Conservation (phyloP, 768 basidiomycete genomes). For the Favolaschia claudopus region DNA sequence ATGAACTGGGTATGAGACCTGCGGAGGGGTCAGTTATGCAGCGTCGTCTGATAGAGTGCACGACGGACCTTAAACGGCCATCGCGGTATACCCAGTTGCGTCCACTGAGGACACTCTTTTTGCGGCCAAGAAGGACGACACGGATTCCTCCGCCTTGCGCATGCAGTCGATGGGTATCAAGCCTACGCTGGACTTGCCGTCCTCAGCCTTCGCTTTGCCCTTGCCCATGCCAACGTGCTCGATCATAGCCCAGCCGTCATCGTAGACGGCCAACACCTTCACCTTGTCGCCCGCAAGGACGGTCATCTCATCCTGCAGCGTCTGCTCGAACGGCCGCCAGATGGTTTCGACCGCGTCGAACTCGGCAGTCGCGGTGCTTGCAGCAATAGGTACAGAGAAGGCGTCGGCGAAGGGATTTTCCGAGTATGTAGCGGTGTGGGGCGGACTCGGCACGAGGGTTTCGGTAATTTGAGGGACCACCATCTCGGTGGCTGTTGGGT, state of each 20-base stretch:
- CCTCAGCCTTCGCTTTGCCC: slow-evolving; percentile 33
- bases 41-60: too few species aligned
- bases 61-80: slow-evolving; percentile 17
- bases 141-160: slow-evolving; percentile 52
- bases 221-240: slow-evolving; percentile 49
- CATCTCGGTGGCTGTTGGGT: too few species aligned
- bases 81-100: slow-evolving; percentile 21
- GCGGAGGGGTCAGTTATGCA: not conserved
- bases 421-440: slow-evolving; percentile 24
- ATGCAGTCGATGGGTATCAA: slow-evolving; percentile 79
- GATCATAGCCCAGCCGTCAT: slow-evolving; percentile 77
- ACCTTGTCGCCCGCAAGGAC: slow-evolving; percentile 61
- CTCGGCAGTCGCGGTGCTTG: slow-evolving; percentile 25
- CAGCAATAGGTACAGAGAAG: slow-evolving; percentile 15
- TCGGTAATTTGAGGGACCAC: slow-evolving; percentile 14
- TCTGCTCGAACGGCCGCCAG: slow-evolving; percentile 62
- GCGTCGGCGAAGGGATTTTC: slow-evolving; percentile 41
- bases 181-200: slow-evolving; percentile 39
- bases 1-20: not conserved
- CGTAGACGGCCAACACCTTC: slow-evolving; percentile 60
- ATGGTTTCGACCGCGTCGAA: slow-evolving; percentile 57
- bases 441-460: slow-evolving; percentile 17
- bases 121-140: slow-evolving; percentile 56
- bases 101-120: slow-evolving; percentile 53
- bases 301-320: slow-evolving; percentile 64